A percentile compares a stretch with the other conserved stretches of the same genome.
Conservation (phyloP, 2,329 filamentous ascomycete genomes). For the Grosmannia penicillata region DNA sequence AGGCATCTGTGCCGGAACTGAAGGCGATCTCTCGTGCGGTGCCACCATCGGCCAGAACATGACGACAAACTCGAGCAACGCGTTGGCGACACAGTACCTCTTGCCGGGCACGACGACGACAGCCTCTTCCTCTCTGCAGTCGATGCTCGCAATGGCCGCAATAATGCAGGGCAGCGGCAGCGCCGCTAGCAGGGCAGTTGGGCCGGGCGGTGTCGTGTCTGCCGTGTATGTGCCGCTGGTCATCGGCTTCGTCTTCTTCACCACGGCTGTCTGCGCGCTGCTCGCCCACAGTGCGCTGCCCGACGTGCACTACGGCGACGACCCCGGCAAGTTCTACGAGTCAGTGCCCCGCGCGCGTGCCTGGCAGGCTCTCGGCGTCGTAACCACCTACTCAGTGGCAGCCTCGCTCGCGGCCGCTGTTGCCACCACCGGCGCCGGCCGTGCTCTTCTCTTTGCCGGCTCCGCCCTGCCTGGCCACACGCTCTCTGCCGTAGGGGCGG, state of each 20-base stretch:
- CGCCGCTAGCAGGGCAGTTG: no score
- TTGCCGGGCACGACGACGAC: slow-evolving; percentile 7
- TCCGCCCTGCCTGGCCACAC: slow-evolving; percentile 6
- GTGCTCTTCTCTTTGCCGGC: slow-evolving; percentile 10
- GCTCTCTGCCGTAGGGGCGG: background rate
- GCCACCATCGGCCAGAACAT: slow-evolving; percentile 6
- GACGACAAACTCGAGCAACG: slow-evolving; percentile 1
- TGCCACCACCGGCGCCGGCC: slow-evolving; percentile 7
- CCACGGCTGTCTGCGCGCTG: slow-evolving; percentile 5
- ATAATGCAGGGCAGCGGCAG: slow-evolving; percentile 7
- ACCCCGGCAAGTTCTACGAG: background rate
- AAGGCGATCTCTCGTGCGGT: slow-evolving; percentile 7
- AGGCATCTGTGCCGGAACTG: slow-evolving; percentile 9
- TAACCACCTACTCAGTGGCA: slow-evolving; percentile 8
- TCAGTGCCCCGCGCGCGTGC: background rate
- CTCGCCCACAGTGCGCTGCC: background rate
- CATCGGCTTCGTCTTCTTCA: slow-evolving; percentile 7
- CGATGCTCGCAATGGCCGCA: slow-evolving; percentile 6
- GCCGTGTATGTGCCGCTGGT: slow-evolving; percentile 8
- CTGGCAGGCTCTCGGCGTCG: slow-evolving; percentile 3
- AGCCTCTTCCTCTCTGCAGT: slow-evolving; percentile 5
- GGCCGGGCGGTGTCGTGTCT: slow-evolving; percentile 6
- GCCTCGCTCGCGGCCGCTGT: slow-evolving; percentile 7
- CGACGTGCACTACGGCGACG: background rate
- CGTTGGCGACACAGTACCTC: slow-evolving; percentile 1